Base-by-base conservation (phyloP, 768 basidiomycete species). In the Porpolomopsis calyptriformis region DNA sequence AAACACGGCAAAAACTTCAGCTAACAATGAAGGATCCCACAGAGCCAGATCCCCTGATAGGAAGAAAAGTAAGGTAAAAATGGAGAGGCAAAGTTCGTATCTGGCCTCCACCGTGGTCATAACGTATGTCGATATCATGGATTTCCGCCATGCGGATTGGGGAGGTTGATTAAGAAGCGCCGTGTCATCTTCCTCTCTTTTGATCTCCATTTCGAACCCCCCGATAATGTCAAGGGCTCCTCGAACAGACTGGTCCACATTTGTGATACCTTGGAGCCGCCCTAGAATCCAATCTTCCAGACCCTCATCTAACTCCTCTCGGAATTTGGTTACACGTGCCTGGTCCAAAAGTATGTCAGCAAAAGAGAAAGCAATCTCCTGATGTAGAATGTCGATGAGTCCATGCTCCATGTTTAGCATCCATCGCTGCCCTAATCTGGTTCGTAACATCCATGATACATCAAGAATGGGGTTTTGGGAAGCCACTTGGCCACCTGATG, bases 1-100 rank as follows among this genome's bases (percentile, higher is more conserved):
- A 53, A 83, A 87, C 22, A 88, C 78, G 6, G 83, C 82, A 59
- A 89, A 81, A 19, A 86, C 74, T 57, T 88, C 84, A 7, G 77
- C 78, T 39, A 85, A 60, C 22, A 85, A 55, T 18, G 77, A 65
- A 14, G 77, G 75, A 55, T 82, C 77, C 78, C 82, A 83, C 26
- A 68, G 63, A 27, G 65, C 63, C n/a, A 82, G 62, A 31, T 79
- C 74, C 20, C 80, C 77, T 5, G 77, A 70, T 42, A 85, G 67
- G 66, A 86, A 85, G 58, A 86, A 80, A 14, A 89, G 68, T 22
- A 88, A 61, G 19, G 73, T 71, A 42, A 85, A 64, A 37, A 90
- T 63, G 9, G 77, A 71, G 18, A 85, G 66, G 49, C 77, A 77
- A 25, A 89, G 68, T 45, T 87, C 83, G 58, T 89, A 87, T 59